Base-by-base conservation (phyloP, 352 stramenopile genomes). In the Phytopythium aichiense region DNA sequence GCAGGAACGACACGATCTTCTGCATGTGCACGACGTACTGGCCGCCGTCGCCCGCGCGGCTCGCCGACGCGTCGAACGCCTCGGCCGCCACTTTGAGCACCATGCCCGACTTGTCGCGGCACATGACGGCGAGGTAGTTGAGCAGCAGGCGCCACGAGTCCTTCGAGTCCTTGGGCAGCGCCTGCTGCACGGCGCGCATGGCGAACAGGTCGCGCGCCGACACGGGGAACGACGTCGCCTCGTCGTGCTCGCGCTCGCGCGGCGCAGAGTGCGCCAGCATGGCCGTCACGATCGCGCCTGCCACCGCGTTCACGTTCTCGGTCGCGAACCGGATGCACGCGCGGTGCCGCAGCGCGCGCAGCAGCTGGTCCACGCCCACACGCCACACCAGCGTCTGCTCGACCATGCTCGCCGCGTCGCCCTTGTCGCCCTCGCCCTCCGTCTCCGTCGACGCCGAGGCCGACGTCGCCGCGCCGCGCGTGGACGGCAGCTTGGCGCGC, bases 61-160 rank as follows among this genome's bases (percentile, higher is more conserved):
- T 61, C 52, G 87, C 71, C 15, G 55, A 81, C 28, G 80, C 59
- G 60, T 94, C 80, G 56, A 92, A 91, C 46, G 72, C 58, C 58
- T 96, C 85, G 33, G 83, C 64, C 23, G 79, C 76, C 4, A 88
- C 79, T 65, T 94, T 94, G 67, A 90, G 87, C 51, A 96, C 69
- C 87, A 96, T 96, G 18, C 85, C 87, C 11, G 85, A 94, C 70
- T 92, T 92, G 73, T 96, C 84, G 43, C 84, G 84, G 58, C 85
- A 94, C 87, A 96, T 96, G 65, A 92, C 84, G 57, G 83, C 89
- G 59, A 96, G 84, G 75, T 94, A 96, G 64, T 94, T 94, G 30
- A 96, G 77, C 52, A 96, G 60, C 55, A 94, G 66, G 0, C 84
- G 81, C 85, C 85, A 96, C 56, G 84, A 87, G 60, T 94, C 87